phyloP scores from a whole-genome alignment of 2,329 filamentous ascomycete genomes.

The Colletotrichum truncatum region DNA sequence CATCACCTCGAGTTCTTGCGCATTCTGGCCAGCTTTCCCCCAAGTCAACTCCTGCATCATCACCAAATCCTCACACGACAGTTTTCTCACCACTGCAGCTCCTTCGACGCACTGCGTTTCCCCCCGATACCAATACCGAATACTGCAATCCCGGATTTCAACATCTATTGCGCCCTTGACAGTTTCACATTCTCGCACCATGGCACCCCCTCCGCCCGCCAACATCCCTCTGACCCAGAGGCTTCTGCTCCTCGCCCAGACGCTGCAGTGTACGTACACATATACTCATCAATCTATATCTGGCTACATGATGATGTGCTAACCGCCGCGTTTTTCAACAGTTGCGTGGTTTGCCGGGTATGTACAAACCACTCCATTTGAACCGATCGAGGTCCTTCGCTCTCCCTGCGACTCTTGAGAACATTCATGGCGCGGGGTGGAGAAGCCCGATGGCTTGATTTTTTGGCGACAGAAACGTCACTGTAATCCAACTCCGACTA shows the following conservation, averaged over 20 bases:
- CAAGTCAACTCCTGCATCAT: conserved; percentile 13
- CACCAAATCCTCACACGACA: conserved; percentile 19
- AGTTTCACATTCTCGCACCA: background rate
- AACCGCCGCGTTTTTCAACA: conserved; percentile 46
- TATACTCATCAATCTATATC: conserved; percentile 21
- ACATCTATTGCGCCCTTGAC: background rate
- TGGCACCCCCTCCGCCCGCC: conserved; percentile 74
- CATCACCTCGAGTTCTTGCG: conserved; percentile 29
- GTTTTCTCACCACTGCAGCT: background rate
- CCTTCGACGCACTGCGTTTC: background rate
- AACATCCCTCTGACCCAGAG: conserved; percentile 77
- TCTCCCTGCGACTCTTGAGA: conserved; percentile 22
- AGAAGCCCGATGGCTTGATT: background rate
- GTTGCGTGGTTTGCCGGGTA: conserved; percentile 87
- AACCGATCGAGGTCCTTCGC: conserved; percentile 21
- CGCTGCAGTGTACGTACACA: conserved; percentile 82
- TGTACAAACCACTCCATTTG: conserved; percentile 46
- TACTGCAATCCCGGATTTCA: background rate
- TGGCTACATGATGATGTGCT: conserved; percentile 41
- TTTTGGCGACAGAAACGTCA: background rate
- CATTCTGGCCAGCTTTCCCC: conserved; percentile 30
- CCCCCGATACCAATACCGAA: background rate
- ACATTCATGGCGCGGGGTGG: background rate
- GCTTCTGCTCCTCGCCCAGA: conserved; percentile 82
- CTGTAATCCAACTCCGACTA: background rate